Conservation (phyloP, 139 green algal genomes). For the Trebouxia sp. region DNA sequence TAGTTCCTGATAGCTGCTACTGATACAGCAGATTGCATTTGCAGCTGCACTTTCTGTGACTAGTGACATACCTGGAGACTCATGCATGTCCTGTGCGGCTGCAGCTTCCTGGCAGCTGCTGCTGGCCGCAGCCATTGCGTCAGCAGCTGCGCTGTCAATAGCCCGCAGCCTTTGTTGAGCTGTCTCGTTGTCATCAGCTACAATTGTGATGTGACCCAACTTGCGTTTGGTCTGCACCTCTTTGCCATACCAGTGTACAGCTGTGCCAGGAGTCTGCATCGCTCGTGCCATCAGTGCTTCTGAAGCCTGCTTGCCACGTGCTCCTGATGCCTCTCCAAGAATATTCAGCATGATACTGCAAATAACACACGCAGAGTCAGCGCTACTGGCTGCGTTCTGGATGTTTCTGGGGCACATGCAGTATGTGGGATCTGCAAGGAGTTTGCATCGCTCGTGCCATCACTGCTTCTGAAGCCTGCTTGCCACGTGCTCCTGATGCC, state of each 20-base stretch:
- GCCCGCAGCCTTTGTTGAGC: conserved; percentile 51
- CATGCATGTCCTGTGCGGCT: background rate
- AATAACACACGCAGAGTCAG: too few relatives aligned
- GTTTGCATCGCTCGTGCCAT: conserved; percentile 67
- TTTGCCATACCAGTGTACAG: conserved; percentile 97
- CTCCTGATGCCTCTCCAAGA: conserved; percentile 77
- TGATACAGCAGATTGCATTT: too few relatives aligned
- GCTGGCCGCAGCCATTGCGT: conserved; percentile 35
- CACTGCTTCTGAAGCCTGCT: conserved; percentile 59
- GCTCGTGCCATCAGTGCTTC: conserved; percentile 75
- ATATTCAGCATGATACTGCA: conserved; percentile 72
- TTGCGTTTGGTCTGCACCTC: conserved; percentile 67
- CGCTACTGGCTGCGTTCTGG: too few relatives aligned
- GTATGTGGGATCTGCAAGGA: conserved; percentile 35
- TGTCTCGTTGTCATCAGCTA: conserved; percentile 49
- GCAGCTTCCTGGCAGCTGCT: background rate
- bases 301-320: conserved; percentile 65
- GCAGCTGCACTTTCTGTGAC: too few relatives aligned
- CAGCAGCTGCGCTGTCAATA: conserved; percentile 61
- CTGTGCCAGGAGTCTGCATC: conserved; percentile 48
- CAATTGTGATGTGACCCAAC: conserved; percentile 92
- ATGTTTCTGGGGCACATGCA: background rate
- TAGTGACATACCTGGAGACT: too few relatives aligned
- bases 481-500: conserved; percentile 58
- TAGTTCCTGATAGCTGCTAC: too few relatives aligned